Conservation (phyloP, 208 protist genomes). For the Trichomonas gallinae region DNA sequence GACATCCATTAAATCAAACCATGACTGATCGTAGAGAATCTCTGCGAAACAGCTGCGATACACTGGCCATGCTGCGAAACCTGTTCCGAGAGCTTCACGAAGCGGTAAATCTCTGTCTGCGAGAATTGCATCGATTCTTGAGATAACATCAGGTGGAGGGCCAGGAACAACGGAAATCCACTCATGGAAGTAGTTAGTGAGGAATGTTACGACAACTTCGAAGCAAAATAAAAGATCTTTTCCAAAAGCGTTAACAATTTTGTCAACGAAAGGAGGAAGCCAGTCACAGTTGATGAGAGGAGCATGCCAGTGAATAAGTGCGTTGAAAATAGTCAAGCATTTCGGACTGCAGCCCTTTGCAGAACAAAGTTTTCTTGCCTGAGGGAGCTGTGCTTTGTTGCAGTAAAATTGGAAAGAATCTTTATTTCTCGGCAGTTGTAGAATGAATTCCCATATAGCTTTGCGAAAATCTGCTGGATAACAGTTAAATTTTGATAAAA, state of each 20-base stretch:
- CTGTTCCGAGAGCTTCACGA: neutral
- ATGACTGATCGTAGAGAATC: neutral
- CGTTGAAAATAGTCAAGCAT: neutral
- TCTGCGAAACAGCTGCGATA: neutral
- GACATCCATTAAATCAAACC: constrained; percentile 17
- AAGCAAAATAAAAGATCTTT: neutral
- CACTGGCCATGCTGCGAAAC: neutral
- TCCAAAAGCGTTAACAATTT: neutral
- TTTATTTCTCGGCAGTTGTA: neutral
- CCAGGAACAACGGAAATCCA: neutral
- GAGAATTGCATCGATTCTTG: neutral
- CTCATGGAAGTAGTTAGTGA: neutral
- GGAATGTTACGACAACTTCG: neutral
- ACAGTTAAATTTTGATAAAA: neutral
- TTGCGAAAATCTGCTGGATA: neutral
- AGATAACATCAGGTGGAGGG: neutral
- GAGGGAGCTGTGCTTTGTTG: neutral
- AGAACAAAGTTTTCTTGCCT: neutral
- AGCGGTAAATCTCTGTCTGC: neutral
- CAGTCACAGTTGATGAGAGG: neutral
- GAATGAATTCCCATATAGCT: neutral
- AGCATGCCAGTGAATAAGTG: constrained; percentile 8
- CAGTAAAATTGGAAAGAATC: neutral
- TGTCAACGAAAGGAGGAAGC: neutral
- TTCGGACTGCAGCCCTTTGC: neutral